Evolutionary conservation across 495 filamentous ascomycete genomes (phyloP), one percentile per base, ranked within the genome.

Genomic region (Annulohypoxylon bovei): DNA sequence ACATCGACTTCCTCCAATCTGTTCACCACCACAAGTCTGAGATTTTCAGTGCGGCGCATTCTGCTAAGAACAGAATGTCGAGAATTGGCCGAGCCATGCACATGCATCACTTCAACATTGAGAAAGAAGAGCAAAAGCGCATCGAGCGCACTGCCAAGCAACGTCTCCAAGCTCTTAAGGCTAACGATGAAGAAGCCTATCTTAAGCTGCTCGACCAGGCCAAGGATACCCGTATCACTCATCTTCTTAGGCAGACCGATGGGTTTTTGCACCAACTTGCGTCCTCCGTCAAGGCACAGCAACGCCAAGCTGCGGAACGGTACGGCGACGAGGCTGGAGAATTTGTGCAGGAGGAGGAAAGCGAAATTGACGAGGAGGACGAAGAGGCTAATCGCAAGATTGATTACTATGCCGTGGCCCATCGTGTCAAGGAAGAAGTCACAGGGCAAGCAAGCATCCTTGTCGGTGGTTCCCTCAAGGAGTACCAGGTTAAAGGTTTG

Each of bases 141-240:
- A 89, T 98, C 70, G 95, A 99, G 80, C 87, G 96, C 60, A 99
- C 94, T 12, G 95, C 95, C 30, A 98, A 98, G 83, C 95, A 98
- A 81, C 96, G 95, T 98, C 92, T 99, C 40, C 93, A 97, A 80
- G 96, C 96, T 30, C 84, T 99, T 80, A 98, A 97, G 82, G 94
- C 95, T 71, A 97, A 99, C 88, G 95, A 99, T 80, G 95, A 99
- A 84, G 95, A 97, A 79, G 96, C 95, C 0, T 99, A 99, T 76
- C 84, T 98, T 74, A 98, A 97, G 77, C 84, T 99, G 68, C 89
- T 99, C 69, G 95, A 94, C 76, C 94, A 99, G 77, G 96, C 95
- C 65, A 99, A 99, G 83, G 95, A 99, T 84, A 97, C 93, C 20
- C 95, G 95, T 89, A 98, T 99, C 72, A 95, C 96, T 14, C 95